phyloP scores from a whole-genome alignment of 2,329 filamentous ascomycete species.

The Lachnellula hyalina region DNA sequence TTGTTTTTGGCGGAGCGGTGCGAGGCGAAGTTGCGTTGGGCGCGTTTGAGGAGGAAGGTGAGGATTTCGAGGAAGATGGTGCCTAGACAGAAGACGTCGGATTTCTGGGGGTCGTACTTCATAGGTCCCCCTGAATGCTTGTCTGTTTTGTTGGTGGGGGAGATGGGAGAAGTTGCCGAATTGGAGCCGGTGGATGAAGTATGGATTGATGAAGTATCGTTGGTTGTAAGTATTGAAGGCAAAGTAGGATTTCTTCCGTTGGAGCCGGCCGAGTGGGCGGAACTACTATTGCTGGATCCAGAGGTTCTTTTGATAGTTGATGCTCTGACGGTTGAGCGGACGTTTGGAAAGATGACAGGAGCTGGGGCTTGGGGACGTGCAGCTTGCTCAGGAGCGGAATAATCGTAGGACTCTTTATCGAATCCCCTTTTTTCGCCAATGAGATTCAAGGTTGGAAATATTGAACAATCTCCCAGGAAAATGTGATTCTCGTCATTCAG shows the following conservation, averaged over 20 bases:
- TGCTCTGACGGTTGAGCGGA: slow-evolving; percentile 27
- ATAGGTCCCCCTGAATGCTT: slow-evolving; percentile 10
- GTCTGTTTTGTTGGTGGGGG: slow-evolving; percentile 7
- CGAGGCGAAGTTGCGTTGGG: slow-evolving; percentile 58
- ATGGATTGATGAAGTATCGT: slow-evolving; percentile 21
- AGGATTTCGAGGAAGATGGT: slow-evolving; percentile 69
- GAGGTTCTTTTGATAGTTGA: slow-evolving; percentile 16
- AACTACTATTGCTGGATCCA: slow-evolving; percentile 20
- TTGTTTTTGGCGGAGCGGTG: slow-evolving; percentile 64
- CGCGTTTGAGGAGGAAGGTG: slow-evolving; percentile 63
- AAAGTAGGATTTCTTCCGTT: not conserved
- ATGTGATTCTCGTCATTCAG: slow-evolving; percentile 61
- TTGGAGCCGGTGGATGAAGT: slow-evolving; percentile 20
- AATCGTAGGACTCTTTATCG: slow-evolving; percentile 67
- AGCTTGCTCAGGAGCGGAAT: slow-evolving; percentile 59
- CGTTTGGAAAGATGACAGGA: slow-evolving; percentile 29
- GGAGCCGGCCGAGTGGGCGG: not conserved
- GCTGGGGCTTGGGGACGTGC: slow-evolving; percentile 34
- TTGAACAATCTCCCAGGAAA: slow-evolving; percentile 59
- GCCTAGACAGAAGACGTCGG: slow-evolving; percentile 69
- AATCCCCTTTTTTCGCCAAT: slow-evolving; percentile 45
- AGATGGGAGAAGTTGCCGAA: not conserved
- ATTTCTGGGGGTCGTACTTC: slow-evolving; percentile 49
- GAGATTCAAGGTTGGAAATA: slow-evolving; percentile 39
- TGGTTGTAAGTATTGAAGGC: slow-evolving; percentile 9